Base-by-base conservation (phyloP, 257 asterid genomes). In the Capsicum rhomboideum region DNA sequence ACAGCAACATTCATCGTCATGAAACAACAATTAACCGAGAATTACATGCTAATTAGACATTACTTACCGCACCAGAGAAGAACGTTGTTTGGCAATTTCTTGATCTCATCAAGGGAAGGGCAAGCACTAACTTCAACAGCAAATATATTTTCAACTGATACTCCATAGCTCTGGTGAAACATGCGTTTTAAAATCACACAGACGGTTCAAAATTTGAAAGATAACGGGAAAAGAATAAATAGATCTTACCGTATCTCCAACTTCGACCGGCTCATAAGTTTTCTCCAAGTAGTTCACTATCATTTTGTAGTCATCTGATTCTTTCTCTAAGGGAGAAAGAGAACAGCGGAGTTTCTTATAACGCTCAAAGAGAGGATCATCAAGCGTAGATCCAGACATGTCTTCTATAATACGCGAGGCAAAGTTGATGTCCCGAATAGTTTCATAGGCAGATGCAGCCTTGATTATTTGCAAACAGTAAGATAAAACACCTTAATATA, bases 41-140 rank as follows among this genome's bases (percentile, higher is more conserved):
- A 49, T 0, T 49, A 16, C 23, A 23, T 26, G 44, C 63, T 44
- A 46, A 13, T 0, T 10, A 49, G 61, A 49, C 3, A 49, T 23
- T 50, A 50, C 97, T 20, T 77, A 95, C 99, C 98, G 89, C 99
- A 94, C 98, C 98, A 96, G 2, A 96, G 87, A 26, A 96, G 90
- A 82, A 88, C 87, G 84, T 94, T 93, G 90, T 96, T 92, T 0
- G 97, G 96, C 21, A 89, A 86, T 84, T 82, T 88, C 87, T 89
- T 92, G 44, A 96, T 90, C 55, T 94, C 93, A 0, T 93, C 92
- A 10, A 83, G 84, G 0, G 98, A 94, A 21, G 98, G 98, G 34
- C 97, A 86, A 68, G 97, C 94, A 61, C 96, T 90, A 54, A 61
- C 58, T 85, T 93, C 95, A 4, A 93, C 93, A 3, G 91, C 88